Evolutionary conservation across 2,329 filamentous ascomycete genomes (phyloP), one percentile per base, ranked within the genome.

Genomic region (Cladosporium sp.): DNA sequence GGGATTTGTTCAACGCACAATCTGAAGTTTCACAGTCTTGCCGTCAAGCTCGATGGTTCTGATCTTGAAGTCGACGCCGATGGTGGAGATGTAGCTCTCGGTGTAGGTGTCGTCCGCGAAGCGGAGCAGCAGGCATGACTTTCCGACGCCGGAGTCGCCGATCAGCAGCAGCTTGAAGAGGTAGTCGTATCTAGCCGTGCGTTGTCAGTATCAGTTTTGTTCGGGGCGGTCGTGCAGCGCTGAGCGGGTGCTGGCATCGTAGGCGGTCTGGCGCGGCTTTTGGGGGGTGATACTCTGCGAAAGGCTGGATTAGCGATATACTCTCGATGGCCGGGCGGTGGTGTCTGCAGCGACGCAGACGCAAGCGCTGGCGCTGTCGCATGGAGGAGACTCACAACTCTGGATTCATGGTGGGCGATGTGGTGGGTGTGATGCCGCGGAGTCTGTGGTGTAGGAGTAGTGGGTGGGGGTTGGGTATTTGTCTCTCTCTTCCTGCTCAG

Each of bases 141-240:
- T 99, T 86, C 93, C 93, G 69, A 99, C 93, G 84, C 93, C 93
- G 73, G 93, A 99, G 74, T 99, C 93, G 76, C 93, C 93, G 84
- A 99, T 99, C 80, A 99, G 92, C 75, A 99, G 89, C 62, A 99
- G 90, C 85, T 99, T 99, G 85, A 99, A 99, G 69, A 99, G 90
- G 75, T 99, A 99, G 74, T 99, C 93, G 88, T 99, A 99, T 93
- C 93, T 97, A 12, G 20, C 20, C 13, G 32, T 19, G 20, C 20
- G 47, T n/a, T n/a, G n/a, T 50, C 19, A 50, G 47, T 44, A 29
- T 19, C n/a, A 8, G n/a, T 12, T n/a, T 48, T 38, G 37, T 32
- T 30, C 18, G 29, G n/a, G n/a, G 22, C 17, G 13, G 17, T 34
- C 11, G 45, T 40, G 45, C 29, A 27, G 37, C 15, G 36, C 11